Conservation (phyloP, 164 flowering plant genomes). For the Protea cynaroides region DNA sequence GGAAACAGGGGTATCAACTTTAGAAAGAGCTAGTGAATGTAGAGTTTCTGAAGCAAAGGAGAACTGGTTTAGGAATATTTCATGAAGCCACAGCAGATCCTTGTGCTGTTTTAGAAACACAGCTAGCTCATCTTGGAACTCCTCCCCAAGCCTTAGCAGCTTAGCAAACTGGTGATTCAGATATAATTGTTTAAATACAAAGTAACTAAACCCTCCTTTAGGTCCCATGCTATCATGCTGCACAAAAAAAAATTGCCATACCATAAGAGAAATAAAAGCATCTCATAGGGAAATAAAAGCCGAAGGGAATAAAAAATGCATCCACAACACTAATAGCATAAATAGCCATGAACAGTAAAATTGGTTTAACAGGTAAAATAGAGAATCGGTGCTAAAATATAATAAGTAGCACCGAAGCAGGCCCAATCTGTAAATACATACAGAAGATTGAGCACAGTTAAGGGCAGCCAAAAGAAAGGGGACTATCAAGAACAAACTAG, state of each 20-base stretch:
- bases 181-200: slow-evolving; percentile 65
- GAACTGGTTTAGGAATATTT: slow-evolving; percentile 71
- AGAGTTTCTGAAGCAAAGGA: slow-evolving; percentile 86
- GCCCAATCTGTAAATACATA: not conserved
- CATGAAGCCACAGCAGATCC: slow-evolving; percentile 92
- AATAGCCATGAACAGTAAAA: not conserved
- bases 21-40: slow-evolving; percentile 71
- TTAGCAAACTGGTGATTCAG: slow-evolving; percentile 52
- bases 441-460: no score
- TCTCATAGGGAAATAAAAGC: not conserved
- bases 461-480: no score
- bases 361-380: not conserved
- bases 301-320: not conserved
- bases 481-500: no score
- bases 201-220: slow-evolving; percentile 80
- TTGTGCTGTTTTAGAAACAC: slow-evolving; percentile 60
- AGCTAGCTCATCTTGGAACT: slow-evolving; percentile 79
- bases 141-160: slow-evolving; percentile 92
- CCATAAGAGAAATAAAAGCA: not conserved
- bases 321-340: not conserved
- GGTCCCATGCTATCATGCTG: slow-evolving; percentile 92
- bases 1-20: slow-evolving; percentile 31
- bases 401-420: no score
- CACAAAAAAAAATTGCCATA: slow-evolving; percentile 11
- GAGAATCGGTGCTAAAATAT: not conserved